phyloP scores from a whole-genome alignment of 2,329 filamentous ascomycete genomes.

The Periglandula ipomoeae region DNA sequence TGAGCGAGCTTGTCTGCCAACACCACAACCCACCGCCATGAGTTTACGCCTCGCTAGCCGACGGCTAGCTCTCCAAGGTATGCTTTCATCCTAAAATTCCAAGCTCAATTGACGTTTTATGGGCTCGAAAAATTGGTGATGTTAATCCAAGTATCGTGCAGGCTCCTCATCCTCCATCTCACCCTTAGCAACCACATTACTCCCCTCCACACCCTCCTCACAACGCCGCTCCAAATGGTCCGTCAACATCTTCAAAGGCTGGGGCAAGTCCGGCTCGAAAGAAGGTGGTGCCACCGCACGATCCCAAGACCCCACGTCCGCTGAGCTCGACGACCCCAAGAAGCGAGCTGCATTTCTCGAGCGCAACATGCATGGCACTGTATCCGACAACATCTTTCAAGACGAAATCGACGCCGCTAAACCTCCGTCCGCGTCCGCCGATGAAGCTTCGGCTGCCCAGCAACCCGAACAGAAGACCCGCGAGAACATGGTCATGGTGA shows the following conservation, averaged over 20 bases:
- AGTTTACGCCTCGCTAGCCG: conserved; percentile 54
- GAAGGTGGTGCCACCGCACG: conserved; percentile 20
- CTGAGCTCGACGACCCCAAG: conserved; percentile 33
- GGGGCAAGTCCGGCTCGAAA: conserved; percentile 21
- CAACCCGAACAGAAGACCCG: conserved; percentile 28
- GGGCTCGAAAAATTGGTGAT: too few relatives aligned
- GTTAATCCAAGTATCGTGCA: background rate
- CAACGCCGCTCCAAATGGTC: conserved; percentile 34
- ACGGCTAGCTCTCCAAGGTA: conserved; percentile 54
- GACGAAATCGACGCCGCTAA: conserved; percentile 39
- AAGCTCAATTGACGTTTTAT: background rate
- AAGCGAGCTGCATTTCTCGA: conserved; percentile 32
- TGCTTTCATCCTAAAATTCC: conserved; percentile 12
- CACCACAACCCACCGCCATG: conserved; percentile 36
- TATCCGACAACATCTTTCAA: conserved; percentile 54
- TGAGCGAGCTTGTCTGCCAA: background rate
- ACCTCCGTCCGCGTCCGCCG: conserved; percentile 11
- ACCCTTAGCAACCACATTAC: conserved; percentile 11
- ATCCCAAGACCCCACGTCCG: conserved; percentile 15
- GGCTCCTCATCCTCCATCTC: conserved; percentile 8
- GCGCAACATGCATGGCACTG: conserved; percentile 29
- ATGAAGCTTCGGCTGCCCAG: conserved; percentile 11
- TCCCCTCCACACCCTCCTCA: conserved; percentile 11
- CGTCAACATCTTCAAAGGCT: conserved; percentile 29
- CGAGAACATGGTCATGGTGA: conserved; percentile 49